A percentile compares a stretch with the other conserved stretches of the same genome.
These are phyloP conservation scores for Penicillium simplicissimum DNA, from an alignment of 495 filamentous ascomycete species.

Conservation along the genomic window DNA sequence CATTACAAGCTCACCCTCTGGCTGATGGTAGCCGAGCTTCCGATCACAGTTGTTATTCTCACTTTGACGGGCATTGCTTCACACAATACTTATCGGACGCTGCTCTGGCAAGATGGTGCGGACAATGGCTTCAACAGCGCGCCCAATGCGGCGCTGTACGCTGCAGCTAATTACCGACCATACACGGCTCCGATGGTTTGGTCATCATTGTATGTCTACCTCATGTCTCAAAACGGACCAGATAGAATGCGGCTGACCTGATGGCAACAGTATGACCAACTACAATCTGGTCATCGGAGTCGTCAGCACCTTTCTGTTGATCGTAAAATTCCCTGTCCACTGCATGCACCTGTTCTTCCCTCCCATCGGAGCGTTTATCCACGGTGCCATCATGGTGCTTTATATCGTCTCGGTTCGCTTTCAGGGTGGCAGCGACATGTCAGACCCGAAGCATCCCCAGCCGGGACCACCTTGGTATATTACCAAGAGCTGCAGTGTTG, in stretches of 20 bases:
- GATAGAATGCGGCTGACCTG: conserved; percentile 11
- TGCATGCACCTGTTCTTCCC: conserved; percentile 74
- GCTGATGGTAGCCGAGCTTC: conserved; percentile 70
- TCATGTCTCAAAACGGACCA: conserved; percentile 5
- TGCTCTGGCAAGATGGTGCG: conserved; percentile 78
- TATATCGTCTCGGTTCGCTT: conserved; percentile 67
- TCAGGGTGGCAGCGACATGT: conserved; percentile 79
- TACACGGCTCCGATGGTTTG: conserved; percentile 74
- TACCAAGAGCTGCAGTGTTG: conserved; percentile 70
- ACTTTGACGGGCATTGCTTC: conserved; percentile 80
- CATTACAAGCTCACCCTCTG: conserved; percentile 61
- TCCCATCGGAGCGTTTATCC: conserved; percentile 60
- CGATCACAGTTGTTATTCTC: conserved; percentile 66
- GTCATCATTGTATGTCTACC: conserved; percentile 69
- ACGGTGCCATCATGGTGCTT: conserved; percentile 59
- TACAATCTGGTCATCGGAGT: conserved; percentile 84
- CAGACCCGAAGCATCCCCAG: conserved; percentile 68
- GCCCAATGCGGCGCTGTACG: conserved; percentile 70
- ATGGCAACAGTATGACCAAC: conserved; percentile 62
- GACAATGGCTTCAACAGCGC: conserved; percentile 82
- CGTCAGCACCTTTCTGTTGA: conserved; percentile 55
- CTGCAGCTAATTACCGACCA: conserved; percentile 71
- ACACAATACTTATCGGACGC: conserved; percentile 75
- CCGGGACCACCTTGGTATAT: conserved; percentile 80
- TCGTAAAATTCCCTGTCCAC: conserved; percentile 62